These are phyloP conservation scores for Schizosaccharomyces lindneri DNA, from an alignment of 805 yeast genomes.

Conservation along the genomic window DNA sequence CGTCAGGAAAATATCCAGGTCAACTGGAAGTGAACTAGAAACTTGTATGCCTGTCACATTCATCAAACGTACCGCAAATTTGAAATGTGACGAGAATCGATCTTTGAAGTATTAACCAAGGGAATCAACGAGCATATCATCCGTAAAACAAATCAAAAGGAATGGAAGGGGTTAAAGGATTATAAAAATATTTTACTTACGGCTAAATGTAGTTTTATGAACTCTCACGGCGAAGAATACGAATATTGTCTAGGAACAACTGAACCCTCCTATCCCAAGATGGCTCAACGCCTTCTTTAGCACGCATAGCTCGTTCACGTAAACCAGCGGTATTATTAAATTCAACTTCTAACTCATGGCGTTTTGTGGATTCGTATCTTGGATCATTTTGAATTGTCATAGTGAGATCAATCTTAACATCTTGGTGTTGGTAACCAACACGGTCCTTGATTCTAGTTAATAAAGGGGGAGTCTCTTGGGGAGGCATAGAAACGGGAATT, in stretches of 20 bases:
- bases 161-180: background rate
- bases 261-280: background rate
- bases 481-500: constrained; percentile 3
- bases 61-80: too few species aligned
- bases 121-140: too few species aligned
- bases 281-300: background rate
- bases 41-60: too few species aligned
- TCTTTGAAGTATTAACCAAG: too few species aligned
- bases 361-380: background rate
- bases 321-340: background rate
- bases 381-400: background rate
- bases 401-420: background rate
- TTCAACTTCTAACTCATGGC: constrained; percentile 1
- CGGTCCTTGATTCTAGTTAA: constrained; percentile 4
- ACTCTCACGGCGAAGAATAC: background rate
- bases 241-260: background rate
- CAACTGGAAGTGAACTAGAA: too few species aligned
- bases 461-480: background rate
- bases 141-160: background rate
- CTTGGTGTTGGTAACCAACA: background rate
- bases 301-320: background rate
- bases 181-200: background rate
- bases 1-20: too few species aligned
- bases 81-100: too few species aligned
- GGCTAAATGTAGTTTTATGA: background rate